Conservation (phyloP, 495 filamentous ascomycete genomes). For the Hypoxylon fragiforme region DNA sequence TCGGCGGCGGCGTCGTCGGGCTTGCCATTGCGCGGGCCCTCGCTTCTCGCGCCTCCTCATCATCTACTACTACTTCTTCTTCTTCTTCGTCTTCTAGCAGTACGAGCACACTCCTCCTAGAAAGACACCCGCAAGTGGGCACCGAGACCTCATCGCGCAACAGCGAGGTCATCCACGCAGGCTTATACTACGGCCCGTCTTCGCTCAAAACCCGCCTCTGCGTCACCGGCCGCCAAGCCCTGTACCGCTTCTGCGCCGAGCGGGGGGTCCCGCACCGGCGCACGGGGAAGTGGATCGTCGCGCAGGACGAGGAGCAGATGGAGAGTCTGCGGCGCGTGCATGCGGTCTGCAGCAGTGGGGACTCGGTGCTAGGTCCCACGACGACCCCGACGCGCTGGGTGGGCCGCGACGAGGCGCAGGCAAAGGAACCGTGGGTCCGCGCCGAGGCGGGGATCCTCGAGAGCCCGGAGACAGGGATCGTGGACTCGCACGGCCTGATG, state of each 20-base stretch:
- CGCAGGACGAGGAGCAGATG: conserved; percentile 73
- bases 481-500: conserved; percentile 88
- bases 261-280: conserved; percentile 70
- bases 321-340: conserved; percentile 67
- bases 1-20: conserved; percentile 90
- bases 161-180: conserved; percentile 96
- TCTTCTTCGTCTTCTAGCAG: background rate
- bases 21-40: conserved; percentile 83
- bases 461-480: conserved; percentile 81
- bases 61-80: too few species aligned
- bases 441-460: conserved; percentile 78
- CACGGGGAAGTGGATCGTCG: conserved; percentile 93
- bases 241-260: conserved; percentile 76
- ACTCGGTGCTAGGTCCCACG: too few species aligned
- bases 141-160: conserved; percentile 93
- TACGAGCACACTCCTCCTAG: conserved; percentile 79
- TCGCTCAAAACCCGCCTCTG: conserved; percentile 86
- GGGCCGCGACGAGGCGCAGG: conserved; percentile 57
- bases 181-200: conserved; percentile 81
- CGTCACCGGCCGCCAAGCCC: conserved; percentile 68
- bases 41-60: conserved; percentile 61
- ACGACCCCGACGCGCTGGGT: conserved; percentile 81
- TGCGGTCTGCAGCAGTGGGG: conserved; percentile 62
- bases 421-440: conserved; percentile 72
- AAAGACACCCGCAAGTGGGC: conserved; percentile 75